Evolutionary conservation across 2,329 filamentous ascomycete genomes (phyloP).

Genomic region (Samsoniella hepiali): DNA sequence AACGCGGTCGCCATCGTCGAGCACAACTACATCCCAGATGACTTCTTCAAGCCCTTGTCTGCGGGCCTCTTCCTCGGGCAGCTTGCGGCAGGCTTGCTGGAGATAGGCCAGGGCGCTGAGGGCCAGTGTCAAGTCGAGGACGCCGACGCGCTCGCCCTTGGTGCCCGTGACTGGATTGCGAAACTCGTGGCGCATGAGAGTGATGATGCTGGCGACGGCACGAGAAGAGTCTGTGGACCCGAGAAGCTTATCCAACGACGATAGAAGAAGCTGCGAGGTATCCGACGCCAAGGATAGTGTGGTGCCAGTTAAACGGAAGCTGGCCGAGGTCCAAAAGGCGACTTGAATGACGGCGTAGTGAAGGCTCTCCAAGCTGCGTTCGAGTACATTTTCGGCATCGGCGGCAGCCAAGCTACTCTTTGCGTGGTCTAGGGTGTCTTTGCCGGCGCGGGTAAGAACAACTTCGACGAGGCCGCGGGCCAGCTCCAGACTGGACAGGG

Average conservation of each 20-base stretch:
- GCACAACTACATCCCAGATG: slow-evolving; percentile 65
- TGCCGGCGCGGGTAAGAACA: slow-evolving; percentile 50
- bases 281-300: slow-evolving; percentile 54
- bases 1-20: slow-evolving; percentile 56
- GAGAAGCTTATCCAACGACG: slow-evolving; percentile 60
- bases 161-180: slow-evolving; percentile 59
- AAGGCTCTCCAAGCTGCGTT: slow-evolving; percentile 53
- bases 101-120: slow-evolving; percentile 60
- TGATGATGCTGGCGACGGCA: slow-evolving; percentile 64
- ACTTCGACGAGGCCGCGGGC: slow-evolving; percentile 53
- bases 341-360: slow-evolving; percentile 56
- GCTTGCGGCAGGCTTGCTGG: slow-evolving; percentile 53
- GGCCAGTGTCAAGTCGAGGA: slow-evolving; percentile 59
- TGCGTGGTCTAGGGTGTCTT: slow-evolving; percentile 45
- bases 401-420: slow-evolving; percentile 45
- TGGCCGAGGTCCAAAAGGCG: slow-evolving; percentile 59
- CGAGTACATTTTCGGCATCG: slow-evolving; percentile 56
- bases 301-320: slow-evolving; percentile 57
- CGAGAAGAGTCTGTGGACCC: slow-evolving; percentile 67
- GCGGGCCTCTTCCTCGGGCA: slow-evolving; percentile 48
- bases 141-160: slow-evolving; percentile 57
- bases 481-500: slow-evolving; percentile 55
- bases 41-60: slow-evolving; percentile 51
- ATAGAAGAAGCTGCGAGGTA: slow-evolving; percentile 55
- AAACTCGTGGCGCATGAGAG: slow-evolving; percentile 61